phyloP scores from a whole-genome alignment of 2,329 filamentous ascomycete genomes.

The Curvularia sp. region DNA sequence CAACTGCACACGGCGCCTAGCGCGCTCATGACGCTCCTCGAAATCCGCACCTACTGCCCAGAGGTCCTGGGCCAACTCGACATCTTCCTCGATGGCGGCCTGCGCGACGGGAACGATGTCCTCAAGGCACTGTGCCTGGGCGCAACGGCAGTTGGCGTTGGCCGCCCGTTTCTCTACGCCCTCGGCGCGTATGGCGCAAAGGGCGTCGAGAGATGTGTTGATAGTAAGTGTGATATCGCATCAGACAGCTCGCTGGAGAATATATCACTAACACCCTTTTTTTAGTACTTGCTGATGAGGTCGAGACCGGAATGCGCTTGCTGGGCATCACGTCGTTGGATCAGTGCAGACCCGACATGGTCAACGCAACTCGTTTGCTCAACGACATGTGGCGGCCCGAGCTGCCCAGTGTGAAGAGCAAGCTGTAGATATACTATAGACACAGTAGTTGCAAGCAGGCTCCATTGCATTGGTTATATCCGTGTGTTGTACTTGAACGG shows the following conservation, averaged over 20 bases:
- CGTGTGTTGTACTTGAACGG: neutral
- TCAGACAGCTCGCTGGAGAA: neutral
- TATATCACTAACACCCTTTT: conserved; percentile 12
- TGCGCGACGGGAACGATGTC: conserved; percentile 50
- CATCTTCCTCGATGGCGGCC: conserved; percentile 50
- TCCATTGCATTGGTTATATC: neutral
- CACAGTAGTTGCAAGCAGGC: neutral
- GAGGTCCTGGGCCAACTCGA: conserved; percentile 48
- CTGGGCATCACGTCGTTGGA: conserved; percentile 68
- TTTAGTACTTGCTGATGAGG: conserved; percentile 61
- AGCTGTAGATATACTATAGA: conserved; percentile 25
- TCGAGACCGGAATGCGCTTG: conserved; percentile 71
- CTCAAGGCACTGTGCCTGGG: conserved; percentile 52
- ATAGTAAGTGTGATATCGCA: conserved; percentile 39
- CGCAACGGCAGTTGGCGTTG: conserved; percentile 51
- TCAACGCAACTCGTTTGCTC: conserved; percentile 57
- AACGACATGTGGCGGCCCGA: conserved; percentile 49
- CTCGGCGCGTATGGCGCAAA: conserved; percentile 49
- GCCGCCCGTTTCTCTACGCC: conserved; percentile 50
- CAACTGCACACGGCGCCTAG: conserved; percentile 57
- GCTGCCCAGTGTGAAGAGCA: conserved; percentile 30
- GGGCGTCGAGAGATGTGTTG: conserved; percentile 48
- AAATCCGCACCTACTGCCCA: conserved; percentile 49
- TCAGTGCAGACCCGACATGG: conserved; percentile 66
- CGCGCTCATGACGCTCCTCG: conserved; percentile 48